Conservation (phyloP, 2,329 filamentous ascomycete species). For the Fonsecaea pedrosoi region DNA sequence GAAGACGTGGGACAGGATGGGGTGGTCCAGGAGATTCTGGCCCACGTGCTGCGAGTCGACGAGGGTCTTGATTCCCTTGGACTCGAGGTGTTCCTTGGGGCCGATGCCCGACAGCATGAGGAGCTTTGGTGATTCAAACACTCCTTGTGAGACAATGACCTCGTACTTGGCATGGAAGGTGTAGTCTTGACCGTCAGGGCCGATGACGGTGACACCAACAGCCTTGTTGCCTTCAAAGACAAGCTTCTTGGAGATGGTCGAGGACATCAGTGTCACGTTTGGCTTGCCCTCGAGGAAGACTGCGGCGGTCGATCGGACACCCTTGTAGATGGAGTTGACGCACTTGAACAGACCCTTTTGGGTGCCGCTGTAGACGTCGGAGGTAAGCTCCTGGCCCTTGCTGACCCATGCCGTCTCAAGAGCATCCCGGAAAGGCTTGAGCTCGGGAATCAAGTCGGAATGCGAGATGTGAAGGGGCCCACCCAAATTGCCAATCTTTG, state of each 20-base stretch:
- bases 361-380: slow-evolving; percentile 63
- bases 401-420: slow-evolving; percentile 60
- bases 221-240: slow-evolving; percentile 58
- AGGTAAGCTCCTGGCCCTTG: slow-evolving; percentile 58
- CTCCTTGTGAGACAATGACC: slow-evolving; percentile 58
- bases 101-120: slow-evolving; percentile 70
- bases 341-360: slow-evolving; percentile 62
- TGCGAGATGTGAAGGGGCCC: slow-evolving; percentile 64
- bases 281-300: slow-evolving; percentile 60
- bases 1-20: slow-evolving; percentile 51
- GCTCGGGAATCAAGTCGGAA: slow-evolving; percentile 61
- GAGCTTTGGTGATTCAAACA: slow-evolving; percentile 69
- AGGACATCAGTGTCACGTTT: slow-evolving; percentile 61
- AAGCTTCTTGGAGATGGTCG: slow-evolving; percentile 59
- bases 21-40: slow-evolving; percentile 66
- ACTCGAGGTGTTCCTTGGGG: slow-evolving; percentile 58
- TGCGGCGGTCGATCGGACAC: slow-evolving; percentile 60
- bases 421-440: slow-evolving; percentile 54
- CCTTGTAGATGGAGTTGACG: slow-evolving; percentile 64
- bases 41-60: slow-evolving; percentile 68
- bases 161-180: slow-evolving; percentile 59
- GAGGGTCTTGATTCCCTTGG: slow-evolving; percentile 60
- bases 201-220: slow-evolving; percentile 58
- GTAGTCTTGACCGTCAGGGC: slow-evolving; percentile 50
- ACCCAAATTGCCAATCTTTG: slow-evolving; percentile 56